These are phyloP conservation scores for Ophiostoma perfectum DNA, from an alignment of 2,329 filamentous ascomycete genomes.

Conservation along the genomic window DNA sequence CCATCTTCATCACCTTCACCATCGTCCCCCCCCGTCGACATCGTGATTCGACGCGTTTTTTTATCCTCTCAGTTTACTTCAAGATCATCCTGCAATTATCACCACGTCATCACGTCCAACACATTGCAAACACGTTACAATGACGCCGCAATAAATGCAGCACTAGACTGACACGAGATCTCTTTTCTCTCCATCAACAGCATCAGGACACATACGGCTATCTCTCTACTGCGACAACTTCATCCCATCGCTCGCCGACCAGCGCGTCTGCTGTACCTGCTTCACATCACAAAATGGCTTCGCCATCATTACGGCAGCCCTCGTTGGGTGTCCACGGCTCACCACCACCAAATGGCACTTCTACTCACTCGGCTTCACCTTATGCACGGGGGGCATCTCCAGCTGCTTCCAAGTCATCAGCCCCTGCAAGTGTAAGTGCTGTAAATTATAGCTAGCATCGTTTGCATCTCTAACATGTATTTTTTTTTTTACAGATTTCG, in stretches of 20 bases:
- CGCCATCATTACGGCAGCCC: constrained; percentile 45
- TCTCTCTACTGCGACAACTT: constrained; percentile 37
- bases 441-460: too few relatives aligned
- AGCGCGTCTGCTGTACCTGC: constrained; percentile 31
- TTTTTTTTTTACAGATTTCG: constrained; percentile 49
- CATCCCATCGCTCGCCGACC: constrained; percentile 38
- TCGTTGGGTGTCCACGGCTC: constrained; percentile 35
- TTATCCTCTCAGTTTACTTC: neutral
- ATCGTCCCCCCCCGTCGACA: neutral
- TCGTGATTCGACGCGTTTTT: constrained; percentile 16
- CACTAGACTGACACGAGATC: constrained; percentile 22
- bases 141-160: constrained; percentile 14
- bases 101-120: constrained; percentile 18
- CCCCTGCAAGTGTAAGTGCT: constrained; percentile 36
- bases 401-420: constrained; percentile 39
- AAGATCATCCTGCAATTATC: constrained; percentile 17
- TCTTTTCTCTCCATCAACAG: constrained; percentile 33
- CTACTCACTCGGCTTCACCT: constrained; percentile 19
- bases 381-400: constrained; percentile 39
- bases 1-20: constrained; percentile 21
- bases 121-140: constrained; percentile 17
- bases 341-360: constrained; percentile 40
- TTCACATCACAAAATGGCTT: constrained; percentile 40
- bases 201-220: constrained; percentile 49
- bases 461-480: neutral